Conservation (phyloP, 148 eudicot genomes). For the Rhododendron williamsianum region DNA sequence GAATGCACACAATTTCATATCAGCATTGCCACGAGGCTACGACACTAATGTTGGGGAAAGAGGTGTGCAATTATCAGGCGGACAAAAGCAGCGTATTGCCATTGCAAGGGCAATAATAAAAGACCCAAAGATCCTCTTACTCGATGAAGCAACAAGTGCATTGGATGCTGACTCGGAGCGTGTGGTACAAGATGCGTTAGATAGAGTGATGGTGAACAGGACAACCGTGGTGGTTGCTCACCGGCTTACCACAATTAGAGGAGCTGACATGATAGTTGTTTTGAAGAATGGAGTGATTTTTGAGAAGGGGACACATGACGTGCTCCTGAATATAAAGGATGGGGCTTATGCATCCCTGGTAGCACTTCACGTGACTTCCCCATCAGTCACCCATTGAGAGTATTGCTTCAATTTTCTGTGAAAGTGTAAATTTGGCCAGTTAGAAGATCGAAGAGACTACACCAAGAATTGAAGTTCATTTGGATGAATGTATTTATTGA, state of each 20-base stretch:
- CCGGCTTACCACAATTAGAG: slow-evolving; percentile 50
- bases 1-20: slow-evolving; percentile 76
- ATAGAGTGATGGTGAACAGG: slow-evolving; percentile 56
- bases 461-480: not conserved
- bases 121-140: slow-evolving; percentile 60
- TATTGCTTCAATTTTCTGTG: too few relatives aligned
- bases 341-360: slow-evolving; percentile 78
- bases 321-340: slow-evolving; percentile 40
- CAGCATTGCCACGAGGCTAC: slow-evolving; percentile 58
- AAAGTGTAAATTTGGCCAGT: too few relatives aligned
- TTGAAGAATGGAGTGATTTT: slow-evolving; percentile 63
- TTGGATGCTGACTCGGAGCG: slow-evolving; percentile 71
- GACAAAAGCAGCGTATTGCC: slow-evolving; percentile 78
- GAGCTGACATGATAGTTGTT: slow-evolving; percentile 63
- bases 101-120: slow-evolving; percentile 73
- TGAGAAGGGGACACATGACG: slow-evolving; percentile 74
- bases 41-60: slow-evolving; percentile 76
- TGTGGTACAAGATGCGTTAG: slow-evolving; percentile 74
- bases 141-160: slow-evolving; percentile 93
- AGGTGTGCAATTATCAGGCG: slow-evolving; percentile 77
- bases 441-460: too few relatives aligned
- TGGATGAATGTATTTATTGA: not conserved
- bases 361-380: slow-evolving; percentile 43
- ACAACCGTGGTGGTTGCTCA: slow-evolving; percentile 85
- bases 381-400: not conserved